A percentile compares a stretch with the other conserved stretches of the same genome.
These are phyloP conservation scores for Nepenthes gracilis DNA, from an alignment of 148 eudicot species.

Conservation along the genomic window DNA sequence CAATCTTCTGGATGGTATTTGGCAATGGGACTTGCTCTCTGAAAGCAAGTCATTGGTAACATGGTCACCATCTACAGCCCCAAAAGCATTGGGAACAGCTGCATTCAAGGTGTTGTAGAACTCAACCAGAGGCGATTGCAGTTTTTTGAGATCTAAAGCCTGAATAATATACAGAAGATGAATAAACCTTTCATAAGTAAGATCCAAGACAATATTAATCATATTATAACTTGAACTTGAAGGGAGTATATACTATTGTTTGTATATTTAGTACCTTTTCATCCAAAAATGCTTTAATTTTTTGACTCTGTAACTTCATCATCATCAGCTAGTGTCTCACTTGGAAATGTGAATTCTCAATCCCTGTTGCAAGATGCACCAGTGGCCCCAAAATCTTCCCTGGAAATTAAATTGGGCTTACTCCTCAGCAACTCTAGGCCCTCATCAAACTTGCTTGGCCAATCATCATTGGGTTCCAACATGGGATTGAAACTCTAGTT, in stretches of 20 bases:
- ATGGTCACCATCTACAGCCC: constrained; percentile 30
- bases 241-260: neutral
- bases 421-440: constrained; percentile 28
- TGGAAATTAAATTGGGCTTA: constrained; percentile 14
- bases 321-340: constrained; percentile 46
- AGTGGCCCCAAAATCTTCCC: constrained; percentile 21
- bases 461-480: constrained; percentile 58
- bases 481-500: constrained; percentile 73
- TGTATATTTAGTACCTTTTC: constrained; percentile 46
- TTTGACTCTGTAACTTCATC: constrained; percentile 81
- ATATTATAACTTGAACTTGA: no score
- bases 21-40: constrained; percentile 50
- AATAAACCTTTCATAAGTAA: neutral
- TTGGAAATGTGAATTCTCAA: constrained; percentile 36
- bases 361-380: constrained; percentile 23
- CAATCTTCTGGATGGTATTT: constrained; percentile 30
- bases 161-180: constrained; percentile 11
- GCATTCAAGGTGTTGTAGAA: constrained; percentile 58
- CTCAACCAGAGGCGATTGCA: constrained; percentile 53
- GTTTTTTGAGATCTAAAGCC: constrained; percentile 77
- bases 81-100: constrained; percentile 27
- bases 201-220: no score
- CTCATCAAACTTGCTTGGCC: constrained; percentile 46
- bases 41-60: constrained; percentile 31
- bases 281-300: constrained; percentile 66